These are phyloP conservation scores for Eugenia klotzschiana DNA, from an alignment of 441 rosid genomes.

Conservation along the genomic window DNA sequence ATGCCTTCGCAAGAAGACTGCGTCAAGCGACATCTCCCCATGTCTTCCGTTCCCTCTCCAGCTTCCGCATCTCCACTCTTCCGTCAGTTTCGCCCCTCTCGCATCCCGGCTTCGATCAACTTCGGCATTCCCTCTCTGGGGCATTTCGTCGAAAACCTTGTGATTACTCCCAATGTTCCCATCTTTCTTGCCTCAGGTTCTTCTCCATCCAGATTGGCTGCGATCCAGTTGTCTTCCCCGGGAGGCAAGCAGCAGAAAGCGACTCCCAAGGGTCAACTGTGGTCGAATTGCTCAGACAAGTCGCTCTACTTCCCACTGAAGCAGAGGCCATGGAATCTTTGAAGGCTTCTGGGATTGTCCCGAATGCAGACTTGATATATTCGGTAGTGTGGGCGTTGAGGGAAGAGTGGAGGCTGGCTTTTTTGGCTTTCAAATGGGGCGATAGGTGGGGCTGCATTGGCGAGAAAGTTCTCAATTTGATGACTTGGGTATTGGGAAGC, in stretches of 20 bases:
- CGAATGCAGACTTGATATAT: conserved; percentile 25
- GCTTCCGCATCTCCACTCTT: not conserved
- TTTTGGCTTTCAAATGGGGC: conserved; percentile 65
- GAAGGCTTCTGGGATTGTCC: conserved; percentile 26
- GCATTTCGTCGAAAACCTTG: not conserved
- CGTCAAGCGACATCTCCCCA: not conserved
- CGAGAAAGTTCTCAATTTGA: conserved; percentile 35
- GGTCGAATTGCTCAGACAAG: conserved; percentile 26
- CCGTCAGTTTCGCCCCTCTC: not conserved
- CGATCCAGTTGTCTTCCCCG: conserved; percentile 10
- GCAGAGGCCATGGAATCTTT: conserved; percentile 41
- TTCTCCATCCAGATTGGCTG: conserved; percentile 15
- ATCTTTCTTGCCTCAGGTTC: not conserved
- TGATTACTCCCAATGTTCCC: not conserved
- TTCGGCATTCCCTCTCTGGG: not conserved
- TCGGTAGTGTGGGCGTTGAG: conserved; percentile 51
- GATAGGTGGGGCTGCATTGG: conserved; percentile 33
- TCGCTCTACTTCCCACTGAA: conserved; percentile 29
- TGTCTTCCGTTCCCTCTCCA: not conserved
- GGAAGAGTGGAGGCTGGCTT: conserved; percentile 55
- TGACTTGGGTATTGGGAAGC: conserved; percentile 57
- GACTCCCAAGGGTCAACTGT: conserved; percentile 11
- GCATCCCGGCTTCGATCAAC: not conserved
- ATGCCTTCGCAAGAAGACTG: not conserved
- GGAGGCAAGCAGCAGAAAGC: not conserved